These are phyloP conservation scores for Silybum marianum DNA, from an alignment of 129 eudicot species.

Conservation along the genomic window DNA sequence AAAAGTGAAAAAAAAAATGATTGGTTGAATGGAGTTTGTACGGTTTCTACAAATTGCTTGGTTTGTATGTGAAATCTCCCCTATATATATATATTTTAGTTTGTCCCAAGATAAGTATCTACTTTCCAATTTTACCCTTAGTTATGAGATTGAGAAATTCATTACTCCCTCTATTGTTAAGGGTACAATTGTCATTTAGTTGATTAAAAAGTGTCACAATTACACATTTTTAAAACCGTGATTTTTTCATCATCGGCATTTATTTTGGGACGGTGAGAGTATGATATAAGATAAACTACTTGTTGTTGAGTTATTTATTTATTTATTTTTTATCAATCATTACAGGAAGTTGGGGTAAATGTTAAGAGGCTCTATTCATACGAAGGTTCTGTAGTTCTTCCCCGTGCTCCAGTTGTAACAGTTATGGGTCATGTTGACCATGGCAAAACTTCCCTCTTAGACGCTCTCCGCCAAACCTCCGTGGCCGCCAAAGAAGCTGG, in stretches of 20 bases:
- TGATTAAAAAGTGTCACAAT: neutral
- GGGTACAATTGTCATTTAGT: neutral
- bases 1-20: no score
- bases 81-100: neutral
- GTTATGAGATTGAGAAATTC: neutral
- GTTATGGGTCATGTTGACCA: slow-evolving; percentile 99
- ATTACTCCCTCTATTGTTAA: neutral
- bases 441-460: slow-evolving; percentile 90
- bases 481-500: slow-evolving; percentile 93
- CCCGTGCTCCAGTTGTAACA: slow-evolving; percentile 89
- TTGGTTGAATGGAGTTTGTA: no score
- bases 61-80: no score
- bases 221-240: neutral
- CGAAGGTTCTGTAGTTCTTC: slow-evolving; percentile 60
- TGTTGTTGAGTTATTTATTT: neutral
- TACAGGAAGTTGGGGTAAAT: slow-evolving; percentile 79
- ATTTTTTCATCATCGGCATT: neutral
- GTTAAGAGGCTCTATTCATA: slow-evolving; percentile 61
- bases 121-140: neutral
- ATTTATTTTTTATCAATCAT: neutral
- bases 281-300: neutral
- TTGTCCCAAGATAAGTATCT: neutral
- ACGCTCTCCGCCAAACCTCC: slow-evolving; percentile 87
- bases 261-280: neutral
- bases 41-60: no score